Percentiles rank a stretch among this genome's conserved stretches.
Conservation (phyloP, 768 basidiomycete genomes). For the Tulasnella sp. region DNA sequence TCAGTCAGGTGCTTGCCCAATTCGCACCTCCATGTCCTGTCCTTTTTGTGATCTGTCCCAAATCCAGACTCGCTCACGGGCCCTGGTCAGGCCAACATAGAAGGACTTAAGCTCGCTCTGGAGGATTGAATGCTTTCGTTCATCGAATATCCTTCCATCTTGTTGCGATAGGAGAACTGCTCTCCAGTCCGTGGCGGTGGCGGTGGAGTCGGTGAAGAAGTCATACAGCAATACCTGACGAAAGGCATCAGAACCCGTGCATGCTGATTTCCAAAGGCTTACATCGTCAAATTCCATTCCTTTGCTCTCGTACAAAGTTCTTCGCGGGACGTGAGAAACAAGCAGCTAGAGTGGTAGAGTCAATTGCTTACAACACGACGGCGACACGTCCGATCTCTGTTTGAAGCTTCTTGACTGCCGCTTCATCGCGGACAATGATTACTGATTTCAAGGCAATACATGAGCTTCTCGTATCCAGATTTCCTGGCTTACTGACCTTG, state of each 20-base stretch:
- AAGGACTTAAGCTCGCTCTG: slow-evolving; percentile 27
- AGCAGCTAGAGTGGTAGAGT: neutral
- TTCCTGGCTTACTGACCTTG: slow-evolving; percentile 39
- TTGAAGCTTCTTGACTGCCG: slow-evolving; percentile 47
- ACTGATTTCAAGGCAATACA: slow-evolving; percentile 52
- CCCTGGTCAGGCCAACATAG: slow-evolving; percentile 27
- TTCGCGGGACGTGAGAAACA: neutral
- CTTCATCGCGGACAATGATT: slow-evolving; percentile 62
- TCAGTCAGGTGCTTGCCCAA: neutral
- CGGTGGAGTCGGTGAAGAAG: slow-evolving; percentile 63
- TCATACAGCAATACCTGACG: slow-evolving; percentile 65
- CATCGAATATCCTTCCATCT: neutral
- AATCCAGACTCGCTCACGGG: slow-evolving; percentile 25
- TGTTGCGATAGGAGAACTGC: slow-evolving; percentile 40
- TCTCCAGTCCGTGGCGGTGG: slow-evolving; percentile 55
- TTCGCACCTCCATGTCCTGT: slow-evolving; percentile 15
- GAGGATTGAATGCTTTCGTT: slow-evolving; percentile 4
- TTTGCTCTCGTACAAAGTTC: slow-evolving; percentile 59
- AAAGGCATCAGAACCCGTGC: neutral
- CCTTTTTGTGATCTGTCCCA: slow-evolving; percentile 22
- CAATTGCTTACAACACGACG: neutral
- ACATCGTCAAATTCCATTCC: slow-evolving; percentile 66
- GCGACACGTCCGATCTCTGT: slow-evolving; percentile 37
- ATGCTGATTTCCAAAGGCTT: slow-evolving; percentile 2
- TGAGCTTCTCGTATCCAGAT: slow-evolving; percentile 30